A percentile compares a stretch with the other conserved stretches of the same genome.
These are phyloP conservation scores for Magnolia sinica DNA, from an alignment of 164 flowering plant genomes.

Conservation along the genomic window DNA sequence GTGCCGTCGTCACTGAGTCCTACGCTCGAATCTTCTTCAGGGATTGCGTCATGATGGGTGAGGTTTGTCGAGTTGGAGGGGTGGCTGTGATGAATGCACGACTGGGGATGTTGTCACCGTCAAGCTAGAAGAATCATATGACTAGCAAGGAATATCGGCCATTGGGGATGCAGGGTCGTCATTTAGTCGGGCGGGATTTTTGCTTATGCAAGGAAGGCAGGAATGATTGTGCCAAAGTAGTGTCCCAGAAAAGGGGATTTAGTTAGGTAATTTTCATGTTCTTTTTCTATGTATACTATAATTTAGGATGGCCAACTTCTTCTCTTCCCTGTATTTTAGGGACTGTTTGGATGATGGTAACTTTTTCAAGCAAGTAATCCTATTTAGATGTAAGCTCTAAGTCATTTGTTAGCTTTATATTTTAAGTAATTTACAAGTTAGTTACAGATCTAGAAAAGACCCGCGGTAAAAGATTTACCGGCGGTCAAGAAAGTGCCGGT, in stretches of 20 bases:
- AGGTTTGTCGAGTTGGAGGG: conserved; percentile 81
- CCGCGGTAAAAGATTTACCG: too few relatives aligned
- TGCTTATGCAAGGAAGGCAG: conserved; percentile 86
- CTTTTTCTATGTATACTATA: neutral
- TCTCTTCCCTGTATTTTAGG: too few relatives aligned
- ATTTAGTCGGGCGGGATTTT: conserved; percentile 96
- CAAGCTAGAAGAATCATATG: conserved; percentile 73
- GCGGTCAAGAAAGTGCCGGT: too few relatives aligned
- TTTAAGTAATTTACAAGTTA: too few relatives aligned
- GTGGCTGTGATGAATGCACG: conserved; percentile 68
- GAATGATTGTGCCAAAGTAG: too few relatives aligned
- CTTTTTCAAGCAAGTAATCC: too few relatives aligned
- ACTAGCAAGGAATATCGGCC: conserved; percentile 78
- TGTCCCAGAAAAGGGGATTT: neutral
- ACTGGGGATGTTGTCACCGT: conserved; percentile 85
- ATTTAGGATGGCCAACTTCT: neutral
- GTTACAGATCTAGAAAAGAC: too few relatives aligned
- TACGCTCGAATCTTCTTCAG: conserved; percentile 93
- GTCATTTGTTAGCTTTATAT: too few relatives aligned
- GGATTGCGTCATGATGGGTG: conserved; percentile 90
- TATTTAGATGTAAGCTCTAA: too few relatives aligned
- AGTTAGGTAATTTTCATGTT: neutral
- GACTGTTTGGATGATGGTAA: too few relatives aligned
- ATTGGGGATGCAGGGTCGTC: conserved; percentile 95
- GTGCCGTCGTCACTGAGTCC: conserved; percentile 88